Base-by-base conservation (phyloP, 1,139 yeast species). In the Pichia sp. region DNA sequence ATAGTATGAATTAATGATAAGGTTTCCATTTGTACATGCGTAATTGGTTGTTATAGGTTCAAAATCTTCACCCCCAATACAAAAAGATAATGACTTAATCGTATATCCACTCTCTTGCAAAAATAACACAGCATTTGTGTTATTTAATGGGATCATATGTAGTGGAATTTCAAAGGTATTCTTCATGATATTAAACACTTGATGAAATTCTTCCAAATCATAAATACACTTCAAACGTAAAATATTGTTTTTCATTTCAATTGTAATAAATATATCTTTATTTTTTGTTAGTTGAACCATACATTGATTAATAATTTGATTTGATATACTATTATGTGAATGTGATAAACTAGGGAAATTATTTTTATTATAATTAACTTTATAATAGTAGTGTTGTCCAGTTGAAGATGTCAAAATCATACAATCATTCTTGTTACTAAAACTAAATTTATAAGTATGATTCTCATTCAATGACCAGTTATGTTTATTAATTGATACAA, bases 111-210 rank as follows among this genome's bases (percentile, higher is more conserved):
- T 37, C 19, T 50, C 52, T 30, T 53, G 56, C 9, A 59, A 28
- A 34, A 56, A 41, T n/a, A 59, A 33, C 3, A 58, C 49, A 16
- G 56, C 48, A 20, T 44, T 46, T 0, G 61, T 53, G 1, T 46
- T 38, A 26, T 28, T 34, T 6, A 58, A 41, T 1, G 63, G 53
- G 11, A 58, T 37, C 28, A 55, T 27, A 32, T 49, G 50, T 19
- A 49, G 35, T 1, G 64, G 64, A 1, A 55, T 27, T 14, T 51
- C 55, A 40, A 56, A 55, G 3, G 47, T 38, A 33, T 52, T 54
- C 14, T 48, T 49, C 33, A 57, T 42, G 6, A 50, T 26, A 10
- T 46, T 39, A 2, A 43, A 24, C 4, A 36, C 19, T 8, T 14
- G 29, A 8, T 26, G 41, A n/a, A 37, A 26, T n/a, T 20, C n/a